phyloP scores from a whole-genome alignment of 176 grass and related monocot species.

The Saccharum spontaneum region DNA sequence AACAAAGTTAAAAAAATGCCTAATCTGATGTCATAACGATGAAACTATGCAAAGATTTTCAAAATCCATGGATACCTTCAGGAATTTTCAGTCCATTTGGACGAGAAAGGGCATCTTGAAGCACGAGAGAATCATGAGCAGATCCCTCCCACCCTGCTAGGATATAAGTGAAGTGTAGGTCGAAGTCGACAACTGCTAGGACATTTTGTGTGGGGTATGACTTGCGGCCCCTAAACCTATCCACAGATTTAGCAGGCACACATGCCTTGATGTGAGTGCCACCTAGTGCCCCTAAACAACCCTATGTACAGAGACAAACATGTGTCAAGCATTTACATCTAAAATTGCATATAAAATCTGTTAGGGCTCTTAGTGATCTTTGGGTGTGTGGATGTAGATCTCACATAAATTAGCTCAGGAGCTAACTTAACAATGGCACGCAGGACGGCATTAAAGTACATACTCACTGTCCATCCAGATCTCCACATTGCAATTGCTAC shows the following conservation, averaged over 20 bases:
- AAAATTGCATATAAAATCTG: not conserved
- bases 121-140: not conserved
- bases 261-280: not conserved
- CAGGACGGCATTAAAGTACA: not conserved
- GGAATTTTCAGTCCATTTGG: not conserved
- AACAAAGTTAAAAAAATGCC: not conserved
- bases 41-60: not conserved
- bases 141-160: not conserved
- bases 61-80: not conserved
- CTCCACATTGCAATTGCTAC: not conserved
- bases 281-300: not conserved
- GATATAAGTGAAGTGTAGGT: not conserved
- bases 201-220: not conserved
- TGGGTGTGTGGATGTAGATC: not conserved
- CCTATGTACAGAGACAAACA: not conserved
- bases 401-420: not conserved
- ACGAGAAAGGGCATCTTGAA: not conserved
- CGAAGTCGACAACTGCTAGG: not conserved
- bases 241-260: not conserved
- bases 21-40: not conserved
- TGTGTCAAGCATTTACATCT: not conserved
- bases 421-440: not conserved
- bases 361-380: not conserved
- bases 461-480: not conserved
- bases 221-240: not conserved